Conservation (phyloP, 345 rosid species). For the Melastoma malabathricum region DNA sequence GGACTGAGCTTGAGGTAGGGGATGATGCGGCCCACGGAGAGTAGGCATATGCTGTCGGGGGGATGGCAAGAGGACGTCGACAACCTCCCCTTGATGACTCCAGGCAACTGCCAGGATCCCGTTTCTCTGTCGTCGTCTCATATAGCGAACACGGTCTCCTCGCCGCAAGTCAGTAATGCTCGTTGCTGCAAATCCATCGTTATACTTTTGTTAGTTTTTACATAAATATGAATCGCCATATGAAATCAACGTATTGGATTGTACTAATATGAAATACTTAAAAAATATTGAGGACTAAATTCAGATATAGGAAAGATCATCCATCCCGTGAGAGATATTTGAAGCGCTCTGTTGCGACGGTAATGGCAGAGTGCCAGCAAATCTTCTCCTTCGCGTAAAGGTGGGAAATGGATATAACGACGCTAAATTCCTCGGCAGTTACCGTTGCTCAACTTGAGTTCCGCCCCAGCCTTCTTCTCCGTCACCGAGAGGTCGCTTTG, state of each 20-base stretch:
- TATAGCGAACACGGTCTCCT: background rate
- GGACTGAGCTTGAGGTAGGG: conserved; percentile 48
- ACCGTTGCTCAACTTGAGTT: no score
- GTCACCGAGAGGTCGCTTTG: no score
- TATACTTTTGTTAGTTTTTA: background rate
- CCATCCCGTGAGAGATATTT: no score
- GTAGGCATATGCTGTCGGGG: conserved; percentile 50
- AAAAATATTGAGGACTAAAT: no score
- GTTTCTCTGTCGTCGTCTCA: conserved; percentile 9
- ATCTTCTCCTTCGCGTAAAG: no score
- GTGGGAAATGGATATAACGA: no score
- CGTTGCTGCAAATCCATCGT: background rate
- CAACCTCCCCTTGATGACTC: conserved; percentile 4
- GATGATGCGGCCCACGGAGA: conserved; percentile 58
- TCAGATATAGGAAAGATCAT: no score
- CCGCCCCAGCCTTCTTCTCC: no score
- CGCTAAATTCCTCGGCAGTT: no score
- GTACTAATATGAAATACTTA: no score
- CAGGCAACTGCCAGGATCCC: conserved; percentile 12
- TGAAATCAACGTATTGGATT: background rate
- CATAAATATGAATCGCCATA: background rate
- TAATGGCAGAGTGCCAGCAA: no score
- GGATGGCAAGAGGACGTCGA: conserved; percentile 24
- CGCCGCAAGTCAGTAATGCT: background rate
- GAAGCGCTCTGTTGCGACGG: no score